These are phyloP conservation scores for Toxoplasma gondii DNA, from an alignment of 169 alveolate genomes.

Conservation along the genomic window DNA sequence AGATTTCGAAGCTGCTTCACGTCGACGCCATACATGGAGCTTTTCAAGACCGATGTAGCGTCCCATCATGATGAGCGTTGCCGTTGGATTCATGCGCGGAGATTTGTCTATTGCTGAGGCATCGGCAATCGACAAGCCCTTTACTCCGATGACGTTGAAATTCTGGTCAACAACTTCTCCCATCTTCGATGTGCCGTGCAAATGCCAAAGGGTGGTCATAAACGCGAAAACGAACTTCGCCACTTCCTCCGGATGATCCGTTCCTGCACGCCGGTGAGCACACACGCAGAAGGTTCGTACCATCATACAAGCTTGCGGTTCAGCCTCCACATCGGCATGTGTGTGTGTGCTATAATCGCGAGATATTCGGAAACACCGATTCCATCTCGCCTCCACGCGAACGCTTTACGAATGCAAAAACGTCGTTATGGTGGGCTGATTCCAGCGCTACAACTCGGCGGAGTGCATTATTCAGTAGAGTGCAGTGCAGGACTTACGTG, in stretches of 20 bases:
- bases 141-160: constrained; percentile 28
- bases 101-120: constrained; percentile 12
- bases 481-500: background rate
- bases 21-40: background rate
- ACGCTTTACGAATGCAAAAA: too few species aligned
- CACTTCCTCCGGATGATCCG: constrained; percentile 44
- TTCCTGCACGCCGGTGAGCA: background rate
- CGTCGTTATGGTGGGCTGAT: too few species aligned
- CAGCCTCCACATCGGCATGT: background rate
- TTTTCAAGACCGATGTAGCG: constrained; percentile 40
- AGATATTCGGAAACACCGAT: too few species aligned
- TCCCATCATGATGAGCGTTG: constrained; percentile 51
- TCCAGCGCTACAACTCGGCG: too few species aligned
- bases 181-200: constrained; percentile 52
- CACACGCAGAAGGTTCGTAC: background rate
- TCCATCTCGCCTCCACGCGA: too few species aligned
- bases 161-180: constrained; percentile 50
- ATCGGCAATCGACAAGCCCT: constrained; percentile 39
- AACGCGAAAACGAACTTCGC: constrained; percentile 35
- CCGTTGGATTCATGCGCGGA: constrained; percentile 60
- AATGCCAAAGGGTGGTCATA: constrained; percentile 57
- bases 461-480: too few species aligned
- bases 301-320: background rate
- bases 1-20: background rate
- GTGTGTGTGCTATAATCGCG: background rate